Conservation (phyloP, 352 stramenopile species). For the Phytophthora sojae region DNA sequence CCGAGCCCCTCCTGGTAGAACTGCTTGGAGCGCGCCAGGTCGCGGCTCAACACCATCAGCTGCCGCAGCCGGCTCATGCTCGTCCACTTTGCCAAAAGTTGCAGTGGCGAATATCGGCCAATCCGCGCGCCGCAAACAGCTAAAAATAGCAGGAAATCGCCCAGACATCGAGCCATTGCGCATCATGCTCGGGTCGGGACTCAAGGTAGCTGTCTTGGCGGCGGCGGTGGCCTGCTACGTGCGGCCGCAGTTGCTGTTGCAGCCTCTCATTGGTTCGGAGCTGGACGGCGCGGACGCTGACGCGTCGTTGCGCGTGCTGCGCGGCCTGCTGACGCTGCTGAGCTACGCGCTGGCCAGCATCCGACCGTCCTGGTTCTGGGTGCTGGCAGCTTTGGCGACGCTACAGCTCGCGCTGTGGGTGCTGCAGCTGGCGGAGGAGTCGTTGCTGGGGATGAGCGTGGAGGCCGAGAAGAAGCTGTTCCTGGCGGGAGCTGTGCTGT, state of each 20-base stretch:
- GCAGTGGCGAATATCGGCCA: constrained; percentile 16
- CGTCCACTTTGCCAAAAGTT: not conserved
- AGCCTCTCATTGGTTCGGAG: constrained; percentile 36
- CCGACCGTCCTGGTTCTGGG: constrained; percentile 52
- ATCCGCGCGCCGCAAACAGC: constrained; percentile 12
- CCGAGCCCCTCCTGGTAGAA: constrained; percentile 89
- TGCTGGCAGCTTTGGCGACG: constrained; percentile 53
- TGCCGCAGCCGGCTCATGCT: constrained; percentile 75
- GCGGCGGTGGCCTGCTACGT: constrained; percentile 57
- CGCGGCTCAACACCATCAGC: constrained; percentile 86
- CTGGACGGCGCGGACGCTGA: constrained; percentile 43
- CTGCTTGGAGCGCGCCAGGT: constrained; percentile 77
- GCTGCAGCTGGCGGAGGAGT: constrained; percentile 50
- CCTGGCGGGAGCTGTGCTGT: constrained; percentile 43
- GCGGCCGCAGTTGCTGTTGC: constrained; percentile 52
- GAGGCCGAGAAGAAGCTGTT: constrained; percentile 59
- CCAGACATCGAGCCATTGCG: not conserved
- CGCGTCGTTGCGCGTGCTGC: constrained; percentile 59
- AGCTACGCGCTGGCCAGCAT: constrained; percentile 55
- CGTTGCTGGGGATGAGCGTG: constrained; percentile 44
- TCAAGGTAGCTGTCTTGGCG: constrained; percentile 56
- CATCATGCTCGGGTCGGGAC: constrained; percentile 36
- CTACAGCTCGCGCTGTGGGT: constrained; percentile 66
- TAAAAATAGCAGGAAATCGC: constrained; percentile 29
- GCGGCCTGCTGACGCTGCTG: constrained; percentile 66